Evolutionary conservation across 495 filamentous ascomycete genomes (phyloP), one percentile per base, ranked within the genome.

Genomic region (Aspergillus funiculosus): DNA sequence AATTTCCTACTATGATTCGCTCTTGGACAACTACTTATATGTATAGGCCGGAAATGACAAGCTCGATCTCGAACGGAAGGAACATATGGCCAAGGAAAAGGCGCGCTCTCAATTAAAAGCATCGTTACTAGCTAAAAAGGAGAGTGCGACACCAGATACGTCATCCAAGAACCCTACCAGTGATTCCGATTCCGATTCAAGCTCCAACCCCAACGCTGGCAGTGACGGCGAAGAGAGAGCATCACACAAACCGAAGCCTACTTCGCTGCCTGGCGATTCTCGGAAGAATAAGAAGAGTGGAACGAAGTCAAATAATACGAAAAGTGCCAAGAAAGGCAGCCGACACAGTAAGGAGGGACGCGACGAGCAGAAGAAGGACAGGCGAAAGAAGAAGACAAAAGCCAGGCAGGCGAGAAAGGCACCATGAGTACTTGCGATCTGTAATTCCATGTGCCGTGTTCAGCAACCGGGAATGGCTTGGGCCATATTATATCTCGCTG

Each of bases 21-120:
- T 13, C 6, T 4, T 43, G 7, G 11, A 6, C 9, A 0, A 29
- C 14, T 22, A 25, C 52, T 59, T 26, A 51, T 31, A 15, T 40
- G 1, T 43, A 20, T 38, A 82, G 80, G 67, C 78, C 44, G 82
- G 81, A 21, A 86, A 86, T 51, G 75, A 84, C 10, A 78, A 78
- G 55, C 63, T 72, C 38, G 78, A 81, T 38, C 44, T 75, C 3
- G 71, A 79, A 46, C 60, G 68, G 25, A 77, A 75, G 11, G 77
- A 79, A 45, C 61, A 62, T 42, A 54, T 73, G 51, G 76, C 72
- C 8, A 75, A 72, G 42, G 73, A 81, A 55, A 72, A 64, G 37
- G 73, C 72, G 11, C 68, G 58, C 7, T 72, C 73, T 10, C 62
- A 74, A 46, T 50, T 74, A 18, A 80, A 74, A 51, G 76, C 78